Evolutionary conservation across 768 basidiomycete genomes (phyloP), one percentile per base, ranked within the genome.

Genomic region (Boletus edulis): DNA sequence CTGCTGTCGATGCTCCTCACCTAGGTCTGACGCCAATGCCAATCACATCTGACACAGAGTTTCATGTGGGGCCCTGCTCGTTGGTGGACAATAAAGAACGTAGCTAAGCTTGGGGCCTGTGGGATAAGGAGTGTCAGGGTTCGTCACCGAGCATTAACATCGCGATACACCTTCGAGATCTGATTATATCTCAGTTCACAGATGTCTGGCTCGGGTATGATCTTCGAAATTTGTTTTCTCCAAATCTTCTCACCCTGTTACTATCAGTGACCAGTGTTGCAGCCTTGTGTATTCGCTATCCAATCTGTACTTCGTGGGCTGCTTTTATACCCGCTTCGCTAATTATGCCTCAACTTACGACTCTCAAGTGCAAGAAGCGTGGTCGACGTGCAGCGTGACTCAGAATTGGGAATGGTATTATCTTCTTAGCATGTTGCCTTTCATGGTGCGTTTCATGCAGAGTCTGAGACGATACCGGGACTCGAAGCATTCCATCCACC

Each of bases 191-290:
- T 0, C 55, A 89, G 85, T 94, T 94, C 67, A 73, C 87, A 12
- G 91, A 92, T 75, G 91, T 92, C 82, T 94, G 91, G 91, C 77
- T 93, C 67, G 91, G 89, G 89, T 89, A 68, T 50, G 80, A 64
- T 31, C 39, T n/a, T 15, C 9, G 41, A 45, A 1, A 10, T 27
- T 27, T 50, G 11, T n/a, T 44, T 37, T 34, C 35, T 5, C 4
- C 7, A 44, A 41, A 22, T 18, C 5, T 10, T 47, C 54, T 67
- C 47, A 67, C 49, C 5, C 29, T 24, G 13, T 52, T 17, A 8
- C 27, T 35, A 29, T 37, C 62, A 91, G 89, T 10, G 91, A 94
- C 64, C 89, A 92, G 61, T 79, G 90, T 63, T 91, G 89, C 73
- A 92, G 88, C 59, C 76, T 97, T 37, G 71, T 78, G 7, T 95